These are phyloP conservation scores for Didymella pinodella DNA, from an alignment of 2,329 filamentous ascomycete species.

Conservation along the genomic window DNA sequence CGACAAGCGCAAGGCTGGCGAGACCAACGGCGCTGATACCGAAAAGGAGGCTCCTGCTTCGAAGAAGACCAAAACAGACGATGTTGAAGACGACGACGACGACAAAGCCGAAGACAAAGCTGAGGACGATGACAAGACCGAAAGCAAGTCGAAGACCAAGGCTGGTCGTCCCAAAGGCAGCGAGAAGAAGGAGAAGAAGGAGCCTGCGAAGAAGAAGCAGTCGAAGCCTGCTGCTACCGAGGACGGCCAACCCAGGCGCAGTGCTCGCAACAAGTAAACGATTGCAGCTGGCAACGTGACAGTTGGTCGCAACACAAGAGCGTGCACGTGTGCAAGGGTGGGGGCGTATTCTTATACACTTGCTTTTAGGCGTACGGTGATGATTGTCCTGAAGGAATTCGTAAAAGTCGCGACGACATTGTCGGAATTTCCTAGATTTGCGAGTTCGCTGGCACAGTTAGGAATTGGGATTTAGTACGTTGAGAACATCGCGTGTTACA, in stretches of 20 bases:
- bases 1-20: constrained; percentile 46
- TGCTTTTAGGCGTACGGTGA: constrained; percentile 10
- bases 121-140: constrained; percentile 32
- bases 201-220: constrained; percentile 53
- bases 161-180: constrained; percentile 54
- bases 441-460: constrained; percentile 1
- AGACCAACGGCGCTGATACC: constrained; percentile 28
- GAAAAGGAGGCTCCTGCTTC: constrained; percentile 37
- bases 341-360: not conserved
- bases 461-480: constrained; percentile 3
- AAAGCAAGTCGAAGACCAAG: constrained; percentile 46
- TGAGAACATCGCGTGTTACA: not conserved
- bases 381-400: not conserved
- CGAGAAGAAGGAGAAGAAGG: constrained; percentile 52
- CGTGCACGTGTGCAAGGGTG: not conserved
- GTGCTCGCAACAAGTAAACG: constrained; percentile 50
- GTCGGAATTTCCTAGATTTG: not conserved
- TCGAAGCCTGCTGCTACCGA: constrained; percentile 60
- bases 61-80: constrained; percentile 38
- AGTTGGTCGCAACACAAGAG: not conserved
- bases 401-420: constrained; percentile 3
- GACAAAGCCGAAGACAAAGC: constrained; percentile 37
- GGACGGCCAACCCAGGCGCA: constrained; percentile 58
- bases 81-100: constrained; percentile 37
- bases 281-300: not conserved